Percentiles rank a stretch among this genome's conserved stretches.
phyloP scores from a whole-genome alignment of 164 flowering plant species.

The Platanus orientalis region DNA sequence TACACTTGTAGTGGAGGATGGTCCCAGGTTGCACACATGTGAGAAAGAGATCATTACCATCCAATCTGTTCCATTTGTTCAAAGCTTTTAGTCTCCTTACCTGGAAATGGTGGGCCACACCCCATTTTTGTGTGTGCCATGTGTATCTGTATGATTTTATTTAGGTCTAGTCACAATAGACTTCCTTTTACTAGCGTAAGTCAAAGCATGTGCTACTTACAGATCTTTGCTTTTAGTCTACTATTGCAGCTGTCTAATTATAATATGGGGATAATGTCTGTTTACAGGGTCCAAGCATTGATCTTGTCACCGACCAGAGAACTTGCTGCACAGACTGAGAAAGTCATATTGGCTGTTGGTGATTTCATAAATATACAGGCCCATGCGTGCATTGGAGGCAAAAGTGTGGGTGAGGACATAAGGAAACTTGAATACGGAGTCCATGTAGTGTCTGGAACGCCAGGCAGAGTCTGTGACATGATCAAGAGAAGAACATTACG shows the following conservation, averaged over 20 bases:
- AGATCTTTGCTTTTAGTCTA: not conserved
- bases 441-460: constrained; percentile 98
- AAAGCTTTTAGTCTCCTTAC: no score
- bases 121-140: no score
- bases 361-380: constrained; percentile 70
- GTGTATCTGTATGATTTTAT: no score
- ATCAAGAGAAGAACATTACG: constrained; percentile 91
- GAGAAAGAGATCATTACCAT: no score
- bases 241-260: not conserved
- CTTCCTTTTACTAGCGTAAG: no score
- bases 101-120: no score
- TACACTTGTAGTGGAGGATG: no score
- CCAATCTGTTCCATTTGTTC: no score
- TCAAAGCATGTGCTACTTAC: not conserved
- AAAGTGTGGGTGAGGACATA: constrained; percentile 94
- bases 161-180: no score
- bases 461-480: constrained; percentile 99
- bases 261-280: not conserved
- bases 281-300: constrained; percentile 84
- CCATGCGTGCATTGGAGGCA: constrained; percentile 93
- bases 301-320: constrained; percentile 96
- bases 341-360: constrained; percentile 72
- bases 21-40: no score
- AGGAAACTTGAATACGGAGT: constrained; percentile 89
- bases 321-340: constrained; percentile 89